These are phyloP conservation scores for Hypoxylon intermedium DNA, from an alignment of 495 filamentous ascomycete genomes.

Conservation along the genomic window DNA sequence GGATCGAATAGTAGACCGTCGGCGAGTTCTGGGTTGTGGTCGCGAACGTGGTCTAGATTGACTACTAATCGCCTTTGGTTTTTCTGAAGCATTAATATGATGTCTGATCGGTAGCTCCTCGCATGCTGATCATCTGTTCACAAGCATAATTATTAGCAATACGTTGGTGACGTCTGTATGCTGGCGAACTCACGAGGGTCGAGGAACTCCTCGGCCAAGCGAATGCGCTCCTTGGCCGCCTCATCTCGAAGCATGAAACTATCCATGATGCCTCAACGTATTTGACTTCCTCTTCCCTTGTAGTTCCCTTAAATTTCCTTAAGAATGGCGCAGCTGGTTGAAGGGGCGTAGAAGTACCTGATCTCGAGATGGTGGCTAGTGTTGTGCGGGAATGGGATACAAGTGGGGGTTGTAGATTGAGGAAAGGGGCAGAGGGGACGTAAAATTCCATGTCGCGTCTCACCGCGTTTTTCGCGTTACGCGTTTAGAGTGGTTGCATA, in stretches of 20 bases:
- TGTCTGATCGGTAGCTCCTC: slow-evolving; percentile 83
- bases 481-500: slow-evolving; percentile 35
- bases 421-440: slow-evolving; percentile 28
- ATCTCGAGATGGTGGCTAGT: neutral
- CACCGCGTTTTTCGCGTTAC: slow-evolving; percentile 35
- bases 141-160: slow-evolving; percentile 24
- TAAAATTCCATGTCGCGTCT: slow-evolving; percentile 36
- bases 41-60: slow-evolving; percentile 92
- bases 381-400: neutral
- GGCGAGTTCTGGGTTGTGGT: slow-evolving; percentile 86
- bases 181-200: slow-evolving; percentile 71
- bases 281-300: neutral
- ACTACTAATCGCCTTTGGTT: slow-evolving; percentile 79
- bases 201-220: slow-evolving; percentile 81
- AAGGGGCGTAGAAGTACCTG: neutral
- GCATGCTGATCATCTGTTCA: slow-evolving; percentile 61
- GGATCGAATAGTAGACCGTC: slow-evolving; percentile 86
- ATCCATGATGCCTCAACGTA: slow-evolving; percentile 64
- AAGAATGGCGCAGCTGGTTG: neutral
- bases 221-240: slow-evolving; percentile 78
- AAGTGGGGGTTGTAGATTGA: slow-evolving; percentile 5
- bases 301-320: neutral
- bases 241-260: slow-evolving; percentile 78
- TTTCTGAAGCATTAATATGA: slow-evolving; percentile 91
- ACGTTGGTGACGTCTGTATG: neutral